Conservation (phyloP, 2,329 filamentous ascomycete species). For the Venturia aucupariae region DNA sequence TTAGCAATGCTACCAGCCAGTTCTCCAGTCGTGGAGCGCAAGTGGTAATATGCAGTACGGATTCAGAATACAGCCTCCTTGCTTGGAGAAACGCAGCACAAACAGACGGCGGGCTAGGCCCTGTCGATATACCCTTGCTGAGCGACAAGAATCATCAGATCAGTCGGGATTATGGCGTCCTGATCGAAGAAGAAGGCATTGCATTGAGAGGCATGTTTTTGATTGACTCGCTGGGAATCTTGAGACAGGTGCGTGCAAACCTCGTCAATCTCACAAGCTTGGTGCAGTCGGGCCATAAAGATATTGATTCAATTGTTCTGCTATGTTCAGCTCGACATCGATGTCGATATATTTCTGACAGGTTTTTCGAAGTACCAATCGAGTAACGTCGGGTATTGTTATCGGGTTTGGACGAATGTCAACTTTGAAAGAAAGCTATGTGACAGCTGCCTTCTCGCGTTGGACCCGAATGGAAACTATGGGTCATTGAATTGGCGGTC, state of each 20-base stretch:
- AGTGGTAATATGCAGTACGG: constrained; percentile 53
- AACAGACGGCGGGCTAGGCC: constrained; percentile 53
- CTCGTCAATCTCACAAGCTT: not conserved
- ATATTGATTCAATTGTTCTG: too few species aligned
- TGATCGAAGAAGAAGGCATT: constrained; percentile 55
- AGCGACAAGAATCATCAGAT: constrained; percentile 54
- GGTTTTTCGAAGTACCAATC: not conserved
- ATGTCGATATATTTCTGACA: not conserved
- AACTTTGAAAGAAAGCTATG: not conserved
- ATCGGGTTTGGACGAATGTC: too few species aligned
- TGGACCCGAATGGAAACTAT: too few species aligned
- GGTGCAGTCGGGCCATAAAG: not conserved
- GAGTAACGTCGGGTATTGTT: not conserved
- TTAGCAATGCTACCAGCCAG: constrained; percentile 51
- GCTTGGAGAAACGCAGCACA: constrained; percentile 51
- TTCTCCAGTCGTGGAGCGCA: constrained; percentile 50
- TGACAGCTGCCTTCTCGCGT: too few species aligned
- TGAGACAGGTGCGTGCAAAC: constrained; percentile 50
- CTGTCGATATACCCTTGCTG: constrained; percentile 51
- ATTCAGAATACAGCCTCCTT: constrained; percentile 49
- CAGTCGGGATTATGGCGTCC: constrained; percentile 52
- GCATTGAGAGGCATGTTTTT: constrained; percentile 56
- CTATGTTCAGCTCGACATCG: too few species aligned
- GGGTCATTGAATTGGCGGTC: too few species aligned
- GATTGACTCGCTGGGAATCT: constrained; percentile 53